A percentile compares a stretch with the other conserved stretches of the same genome.
Conservation (phyloP, 441 rosid genomes). For the Melastoma candidum region DNA sequence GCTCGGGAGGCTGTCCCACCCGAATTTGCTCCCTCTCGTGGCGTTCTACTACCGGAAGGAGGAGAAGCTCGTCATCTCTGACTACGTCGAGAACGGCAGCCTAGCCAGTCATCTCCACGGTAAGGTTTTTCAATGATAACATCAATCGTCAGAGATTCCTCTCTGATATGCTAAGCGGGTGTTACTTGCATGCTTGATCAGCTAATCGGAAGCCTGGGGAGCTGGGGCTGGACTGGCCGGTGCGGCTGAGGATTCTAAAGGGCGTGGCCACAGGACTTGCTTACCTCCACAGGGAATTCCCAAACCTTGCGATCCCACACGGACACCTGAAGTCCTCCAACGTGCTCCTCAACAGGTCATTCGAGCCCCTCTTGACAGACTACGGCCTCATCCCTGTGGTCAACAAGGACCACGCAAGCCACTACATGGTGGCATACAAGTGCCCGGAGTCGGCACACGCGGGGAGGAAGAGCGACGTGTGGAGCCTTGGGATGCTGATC, state of each 20-base stretch:
- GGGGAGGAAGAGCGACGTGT: constrained; percentile 63
- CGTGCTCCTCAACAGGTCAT: constrained; percentile 48
- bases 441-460: constrained; percentile 57
- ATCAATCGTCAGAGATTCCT: too few species aligned
- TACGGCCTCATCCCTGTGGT: constrained; percentile 63
- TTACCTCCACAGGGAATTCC: constrained; percentile 63
- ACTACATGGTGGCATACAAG: constrained; percentile 60
- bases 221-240: constrained; percentile 62
- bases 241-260: constrained; percentile 55
- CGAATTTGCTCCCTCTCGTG: constrained; percentile 51
- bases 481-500: constrained; percentile 75
- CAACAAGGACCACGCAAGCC: constrained; percentile 58
- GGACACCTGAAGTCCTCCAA: constrained; percentile 96
- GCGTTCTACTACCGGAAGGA: constrained; percentile 85
- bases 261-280: constrained; percentile 69
- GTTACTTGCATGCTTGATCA: constrained; percentile 15
- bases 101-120: constrained; percentile 83
- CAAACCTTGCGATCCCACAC: constrained; percentile 50
- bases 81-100: constrained; percentile 56
- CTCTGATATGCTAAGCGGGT: not conserved
- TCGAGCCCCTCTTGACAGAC: constrained; percentile 60
- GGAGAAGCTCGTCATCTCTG: constrained; percentile 80
- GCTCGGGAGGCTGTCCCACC: constrained; percentile 64
- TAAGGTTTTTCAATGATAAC: constrained; percentile 9
- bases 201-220: constrained; percentile 45